Conservation (phyloP, 305 asterid genomes). For the Plantago coronopus region DNA sequence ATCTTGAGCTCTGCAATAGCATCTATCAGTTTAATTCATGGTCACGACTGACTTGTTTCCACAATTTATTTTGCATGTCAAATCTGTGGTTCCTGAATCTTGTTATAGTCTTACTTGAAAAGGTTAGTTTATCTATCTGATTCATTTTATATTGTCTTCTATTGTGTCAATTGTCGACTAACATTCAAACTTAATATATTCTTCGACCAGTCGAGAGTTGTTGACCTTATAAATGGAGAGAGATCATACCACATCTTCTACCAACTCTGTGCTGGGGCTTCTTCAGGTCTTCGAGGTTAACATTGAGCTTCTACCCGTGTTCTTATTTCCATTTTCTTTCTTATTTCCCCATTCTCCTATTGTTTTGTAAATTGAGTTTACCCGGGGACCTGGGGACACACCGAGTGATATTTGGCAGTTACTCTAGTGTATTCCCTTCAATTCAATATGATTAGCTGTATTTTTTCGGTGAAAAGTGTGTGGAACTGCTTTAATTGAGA, state of each 20-base stretch:
- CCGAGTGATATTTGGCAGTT: not conserved
- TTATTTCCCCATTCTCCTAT: not conserved
- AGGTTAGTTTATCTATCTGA: constrained; percentile 38
- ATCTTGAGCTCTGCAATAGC: constrained; percentile 22
- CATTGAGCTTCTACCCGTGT: constrained; percentile 22
- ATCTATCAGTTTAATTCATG: constrained; percentile 16
- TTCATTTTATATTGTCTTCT: constrained; percentile 8
- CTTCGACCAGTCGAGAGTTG: constrained; percentile 88
- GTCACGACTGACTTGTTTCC: constrained; percentile 26
- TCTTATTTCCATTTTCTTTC: not conserved
- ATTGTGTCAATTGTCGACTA: constrained; percentile 23
- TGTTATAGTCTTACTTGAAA: constrained; percentile 41
- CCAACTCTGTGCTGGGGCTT: constrained; percentile 95
- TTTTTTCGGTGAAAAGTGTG: constrained; percentile 4
- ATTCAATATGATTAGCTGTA: not conserved
- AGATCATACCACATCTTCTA: constrained; percentile 91
- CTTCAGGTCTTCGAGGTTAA: constrained; percentile 75
- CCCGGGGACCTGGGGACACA: constrained; percentile 1
- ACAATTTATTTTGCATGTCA: constrained; percentile 27
- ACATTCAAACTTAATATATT: constrained; percentile 23
- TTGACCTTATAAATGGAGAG: constrained; percentile 71
- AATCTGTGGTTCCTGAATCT: constrained; percentile 18
- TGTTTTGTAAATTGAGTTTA: constrained; percentile 13
- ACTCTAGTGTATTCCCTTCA: constrained; percentile 5
- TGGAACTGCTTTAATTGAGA: constrained; percentile 4